These are phyloP conservation scores for Dipteronia sinensis DNA, from an alignment of 345 rosid species.

Conservation along the genomic window DNA sequence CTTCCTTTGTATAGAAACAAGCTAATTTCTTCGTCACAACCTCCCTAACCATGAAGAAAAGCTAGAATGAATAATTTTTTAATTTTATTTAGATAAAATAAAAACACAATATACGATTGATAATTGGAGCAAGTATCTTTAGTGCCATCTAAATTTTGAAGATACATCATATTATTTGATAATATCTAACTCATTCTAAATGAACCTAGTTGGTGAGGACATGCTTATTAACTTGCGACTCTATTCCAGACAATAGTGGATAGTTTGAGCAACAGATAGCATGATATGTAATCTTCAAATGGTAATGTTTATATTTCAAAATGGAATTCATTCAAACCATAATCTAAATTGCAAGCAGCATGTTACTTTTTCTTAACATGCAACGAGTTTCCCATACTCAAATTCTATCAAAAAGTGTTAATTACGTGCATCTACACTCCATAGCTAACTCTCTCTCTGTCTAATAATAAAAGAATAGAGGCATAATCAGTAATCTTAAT, in stretches of 20 bases:
- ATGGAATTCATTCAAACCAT: background rate
- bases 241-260: background rate
- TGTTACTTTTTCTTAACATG: background rate
- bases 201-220: background rate
- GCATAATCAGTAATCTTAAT: background rate
- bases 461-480: no score
- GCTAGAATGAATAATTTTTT: background rate
- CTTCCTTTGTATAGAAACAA: conserved; percentile 63
- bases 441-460: background rate
- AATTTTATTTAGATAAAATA: background rate
- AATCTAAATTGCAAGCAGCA: background rate
- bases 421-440: background rate
- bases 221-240: background rate
- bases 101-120: background rate
- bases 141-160: background rate
- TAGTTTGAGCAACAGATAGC: no score
- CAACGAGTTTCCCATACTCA: background rate
- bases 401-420: background rate
- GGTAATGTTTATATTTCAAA: background rate
- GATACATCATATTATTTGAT: background rate
- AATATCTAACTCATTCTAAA: conserved; percentile 1
- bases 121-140: background rate
- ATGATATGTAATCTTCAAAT: no score
- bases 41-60: conserved; percentile 58
- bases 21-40: conserved; percentile 89